Evolutionary conservation across 768 basidiomycete genomes (phyloP).

Genomic region (Phanerochaete sordida): DNA sequence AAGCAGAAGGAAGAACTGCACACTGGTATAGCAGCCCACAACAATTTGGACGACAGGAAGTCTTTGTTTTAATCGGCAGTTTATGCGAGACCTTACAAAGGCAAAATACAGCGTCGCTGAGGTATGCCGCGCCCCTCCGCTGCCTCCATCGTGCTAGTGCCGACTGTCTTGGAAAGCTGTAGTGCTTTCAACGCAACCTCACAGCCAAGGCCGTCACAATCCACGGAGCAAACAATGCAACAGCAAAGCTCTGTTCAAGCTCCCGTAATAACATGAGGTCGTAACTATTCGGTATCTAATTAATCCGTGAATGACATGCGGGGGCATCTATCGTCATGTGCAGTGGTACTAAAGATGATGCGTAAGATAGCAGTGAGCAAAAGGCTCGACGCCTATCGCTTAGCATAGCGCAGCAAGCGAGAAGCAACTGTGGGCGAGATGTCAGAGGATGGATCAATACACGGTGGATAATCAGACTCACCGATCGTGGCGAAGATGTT

Average conservation of each 20-base stretch:
- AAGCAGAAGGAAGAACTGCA: no score
- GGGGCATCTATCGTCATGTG: neutral
- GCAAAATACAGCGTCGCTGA: no score
- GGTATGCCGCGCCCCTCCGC: no score
- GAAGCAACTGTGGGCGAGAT: slow-evolving; percentile 51
- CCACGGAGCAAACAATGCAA: neutral
- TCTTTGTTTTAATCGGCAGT: no score
- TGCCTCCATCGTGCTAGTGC: no score
- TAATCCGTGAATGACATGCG: neutral
- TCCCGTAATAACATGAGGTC: neutral
- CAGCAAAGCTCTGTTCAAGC: neutral
- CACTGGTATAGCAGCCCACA: no score
- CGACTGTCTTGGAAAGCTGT: no score
- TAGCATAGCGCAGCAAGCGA: slow-evolving; percentile 68
- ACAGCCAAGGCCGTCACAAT: no score
- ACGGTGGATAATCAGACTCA: slow-evolving; percentile 21
- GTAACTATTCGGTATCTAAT: neutral
- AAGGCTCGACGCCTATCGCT: slow-evolving; percentile 39
- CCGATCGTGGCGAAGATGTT: slow-evolving; percentile 62
- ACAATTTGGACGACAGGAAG: no score
- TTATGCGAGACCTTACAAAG: no score
- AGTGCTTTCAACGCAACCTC: no score
- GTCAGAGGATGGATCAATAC: neutral
- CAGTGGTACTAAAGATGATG: neutral
- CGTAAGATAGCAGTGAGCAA: neutral